phyloP scores from a whole-genome alignment of 257 asterid species.

The Nicotiana benthamiana region DNA sequence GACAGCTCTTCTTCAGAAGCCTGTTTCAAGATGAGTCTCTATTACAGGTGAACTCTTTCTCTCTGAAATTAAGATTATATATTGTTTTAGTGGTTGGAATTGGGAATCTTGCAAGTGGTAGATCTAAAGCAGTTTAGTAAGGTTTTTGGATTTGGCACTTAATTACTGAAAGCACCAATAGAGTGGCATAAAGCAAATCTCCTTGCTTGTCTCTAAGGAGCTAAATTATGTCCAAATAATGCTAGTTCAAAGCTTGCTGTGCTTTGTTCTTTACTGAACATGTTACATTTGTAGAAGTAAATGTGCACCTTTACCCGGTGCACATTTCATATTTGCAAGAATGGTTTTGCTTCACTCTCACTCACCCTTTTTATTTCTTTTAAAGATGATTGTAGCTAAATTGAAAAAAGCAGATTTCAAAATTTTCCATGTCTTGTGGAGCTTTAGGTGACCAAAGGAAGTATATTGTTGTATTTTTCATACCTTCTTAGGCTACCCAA shows the following conservation, averaged over 20 bases:
- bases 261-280: neutral
- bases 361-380: neutral
- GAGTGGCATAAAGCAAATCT: neutral
- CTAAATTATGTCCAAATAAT: neutral
- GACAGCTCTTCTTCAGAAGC: slow-evolving; percentile 94
- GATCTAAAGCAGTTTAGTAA: neutral
- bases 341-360: neutral
- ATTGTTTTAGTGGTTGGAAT: neutral
- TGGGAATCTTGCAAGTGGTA: neutral
- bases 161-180: neutral
- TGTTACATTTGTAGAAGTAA: neutral
- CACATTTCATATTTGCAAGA: neutral
- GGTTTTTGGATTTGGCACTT: neutral
- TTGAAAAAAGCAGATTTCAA: neutral
- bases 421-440: neutral
- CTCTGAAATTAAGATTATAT: neutral
- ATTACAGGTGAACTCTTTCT: slow-evolving; percentile 29
- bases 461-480: neutral
- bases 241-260: neutral
- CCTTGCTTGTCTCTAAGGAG: neutral
- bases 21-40: slow-evolving; percentile 43
- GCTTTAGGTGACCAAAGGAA: neutral
- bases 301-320: neutral
- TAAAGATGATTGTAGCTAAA: neutral
- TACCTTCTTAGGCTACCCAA: neutral